Evolutionary conservation across 2,329 filamentous ascomycete genomes (phyloP).

Genomic region (Paraphaeosphaeria minitans): DNA sequence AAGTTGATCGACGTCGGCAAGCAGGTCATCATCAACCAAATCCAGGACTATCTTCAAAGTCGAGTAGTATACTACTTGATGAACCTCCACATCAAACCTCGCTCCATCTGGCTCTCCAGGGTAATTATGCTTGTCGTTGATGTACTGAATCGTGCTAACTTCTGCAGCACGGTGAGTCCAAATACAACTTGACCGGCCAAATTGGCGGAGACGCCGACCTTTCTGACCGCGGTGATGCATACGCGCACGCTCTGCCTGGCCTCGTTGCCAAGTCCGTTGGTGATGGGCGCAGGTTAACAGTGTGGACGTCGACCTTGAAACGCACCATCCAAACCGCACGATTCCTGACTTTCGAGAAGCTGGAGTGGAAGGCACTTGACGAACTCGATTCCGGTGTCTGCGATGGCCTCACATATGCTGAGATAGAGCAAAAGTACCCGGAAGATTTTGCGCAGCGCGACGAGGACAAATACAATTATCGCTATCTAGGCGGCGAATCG

Average conservation of each 20-base stretch:
- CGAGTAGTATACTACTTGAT: conserved; percentile 97
- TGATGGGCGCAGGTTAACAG: conserved; percentile 69
- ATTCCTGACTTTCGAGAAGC: conserved; percentile 88
- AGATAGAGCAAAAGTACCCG: conserved; percentile 88
- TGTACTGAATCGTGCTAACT: conserved; percentile 19
- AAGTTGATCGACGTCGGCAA: conserved; percentile 97
- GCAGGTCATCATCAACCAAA: conserved; percentile 96
- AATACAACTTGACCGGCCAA: conserved; percentile 86
- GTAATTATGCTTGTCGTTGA: conserved; percentile 57
- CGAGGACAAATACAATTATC: conserved; percentile 99
- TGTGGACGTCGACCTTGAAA: conserved; percentile 77
- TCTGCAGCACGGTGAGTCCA: conserved; percentile 84
- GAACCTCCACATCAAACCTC: conserved; percentile 95
- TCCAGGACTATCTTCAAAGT: conserved; percentile 95
- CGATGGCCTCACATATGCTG: conserved; percentile 92
- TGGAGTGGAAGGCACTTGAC: conserved; percentile 98
- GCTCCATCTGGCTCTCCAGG: conserved; percentile 94
- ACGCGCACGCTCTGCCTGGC: conserved; percentile 82
- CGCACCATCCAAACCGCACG: conserved; percentile 92
- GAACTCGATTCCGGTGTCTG: conserved; percentile 97
- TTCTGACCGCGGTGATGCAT: conserved; percentile 83
- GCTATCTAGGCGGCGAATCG: conserved; percentile 94
- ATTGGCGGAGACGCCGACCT: conserved; percentile 92
- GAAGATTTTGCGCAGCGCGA: conserved; percentile 96
- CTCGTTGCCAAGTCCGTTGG: conserved; percentile 85